These are phyloP conservation scores for Gossypium trilobum DNA, from an alignment of 441 rosid species.

Conservation along the genomic window DNA sequence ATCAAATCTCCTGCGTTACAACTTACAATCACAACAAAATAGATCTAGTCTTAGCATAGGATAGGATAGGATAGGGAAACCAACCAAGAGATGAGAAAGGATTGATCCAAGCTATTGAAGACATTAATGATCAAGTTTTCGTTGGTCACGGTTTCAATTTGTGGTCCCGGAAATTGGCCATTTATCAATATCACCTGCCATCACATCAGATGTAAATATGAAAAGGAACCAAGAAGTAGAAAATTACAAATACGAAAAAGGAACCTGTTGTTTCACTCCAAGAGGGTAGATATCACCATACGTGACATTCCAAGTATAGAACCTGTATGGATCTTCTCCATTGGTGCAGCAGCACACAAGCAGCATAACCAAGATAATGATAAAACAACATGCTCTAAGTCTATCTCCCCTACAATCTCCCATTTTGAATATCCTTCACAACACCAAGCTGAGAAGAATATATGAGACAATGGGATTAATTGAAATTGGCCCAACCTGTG, in stretches of 20 bases:
- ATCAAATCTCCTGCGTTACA: background rate
- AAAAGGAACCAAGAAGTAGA: background rate
- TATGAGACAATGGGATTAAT: background rate
- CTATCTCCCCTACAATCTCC: background rate
- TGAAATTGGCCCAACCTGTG: background rate
- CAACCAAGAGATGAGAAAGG: conserved; percentile 63
- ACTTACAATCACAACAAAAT: background rate
- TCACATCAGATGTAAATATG: background rate
- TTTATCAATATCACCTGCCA: conserved; percentile 66
- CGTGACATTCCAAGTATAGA: conserved; percentile 70
- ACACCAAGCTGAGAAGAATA: background rate
- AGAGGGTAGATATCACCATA: conserved; percentile 76
- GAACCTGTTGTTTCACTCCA: conserved; percentile 72
- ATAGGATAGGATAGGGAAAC: conserved; percentile 5
- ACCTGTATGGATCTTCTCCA: conserved; percentile 74
- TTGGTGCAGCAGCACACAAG: conserved; percentile 11
- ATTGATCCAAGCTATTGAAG: conserved; percentile 58
- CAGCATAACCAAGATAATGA: conserved; percentile 2
- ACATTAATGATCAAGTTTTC: conserved; percentile 62
- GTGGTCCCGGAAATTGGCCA: conserved; percentile 70
- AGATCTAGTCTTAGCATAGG: background rate
- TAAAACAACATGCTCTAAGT: conserved; percentile 1
- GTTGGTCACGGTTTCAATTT: conserved; percentile 48
- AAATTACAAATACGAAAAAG: background rate
- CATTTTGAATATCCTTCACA: background rate